phyloP scores from a whole-genome alignment of 805 yeast species.

The Candida coleopterorum region DNA sequence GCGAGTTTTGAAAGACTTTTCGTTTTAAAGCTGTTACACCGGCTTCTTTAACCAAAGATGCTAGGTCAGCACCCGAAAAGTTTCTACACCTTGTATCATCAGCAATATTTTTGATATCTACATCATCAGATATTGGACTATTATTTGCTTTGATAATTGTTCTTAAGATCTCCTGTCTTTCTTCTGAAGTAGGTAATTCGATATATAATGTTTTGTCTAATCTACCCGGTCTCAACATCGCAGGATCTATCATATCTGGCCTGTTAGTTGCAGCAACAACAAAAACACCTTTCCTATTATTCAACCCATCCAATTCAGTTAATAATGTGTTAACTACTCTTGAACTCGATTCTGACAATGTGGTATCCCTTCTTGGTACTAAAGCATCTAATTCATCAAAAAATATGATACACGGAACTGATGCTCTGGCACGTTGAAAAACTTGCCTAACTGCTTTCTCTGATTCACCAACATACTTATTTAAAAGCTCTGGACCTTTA shows the following conservation, averaged over 20 bases:
- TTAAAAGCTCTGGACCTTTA: conserved; percentile 91
- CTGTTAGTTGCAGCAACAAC: conserved; percentile 96
- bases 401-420: conserved; percentile 90
- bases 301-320: conserved; percentile 92
- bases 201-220: conserved; percentile 89
- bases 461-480: conserved; percentile 94
- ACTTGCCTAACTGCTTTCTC: conserved; percentile 93
- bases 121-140: conserved; percentile 66
- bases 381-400: conserved; percentile 95
- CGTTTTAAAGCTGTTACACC: conserved; percentile 81
- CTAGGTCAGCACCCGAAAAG: conserved; percentile 94
- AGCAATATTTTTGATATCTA: conserved; percentile 60
- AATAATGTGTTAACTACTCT: conserved; percentile 91
- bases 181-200: conserved; percentile 76
- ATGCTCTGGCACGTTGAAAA: conserved; percentile 85
- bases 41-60: conserved; percentile 91
- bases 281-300: conserved; percentile 87
- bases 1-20: conserved; percentile 50
- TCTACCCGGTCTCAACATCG: conserved; percentile 96
- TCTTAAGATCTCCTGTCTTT: conserved; percentile 74
- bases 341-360: conserved; percentile 83
- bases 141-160: conserved; percentile 68
- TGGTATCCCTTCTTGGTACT: conserved; percentile 88
- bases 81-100: conserved; percentile 77
- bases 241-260: conserved; percentile 98